Evolutionary conservation across 768 basidiomycete genomes (phyloP), one percentile per base, ranked within the genome.

Genomic region (Boletus sensibilis): DNA sequence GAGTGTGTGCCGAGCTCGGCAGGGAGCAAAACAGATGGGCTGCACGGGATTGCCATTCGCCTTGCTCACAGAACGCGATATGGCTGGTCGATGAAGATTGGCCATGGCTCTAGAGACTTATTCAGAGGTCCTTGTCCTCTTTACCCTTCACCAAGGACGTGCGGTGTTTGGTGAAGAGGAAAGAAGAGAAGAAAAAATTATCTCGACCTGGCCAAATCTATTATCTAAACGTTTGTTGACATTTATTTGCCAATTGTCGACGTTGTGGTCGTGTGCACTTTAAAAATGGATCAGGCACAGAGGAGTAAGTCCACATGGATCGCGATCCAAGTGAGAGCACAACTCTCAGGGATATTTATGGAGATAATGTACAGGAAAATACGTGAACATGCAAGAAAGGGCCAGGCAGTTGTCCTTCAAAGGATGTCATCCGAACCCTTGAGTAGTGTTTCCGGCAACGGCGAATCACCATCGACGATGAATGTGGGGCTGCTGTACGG

Each of bases 81-180:
- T 71, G 34, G 68, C 50, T 21, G 82, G 79, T 23, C 78, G 78
- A 37, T 72, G 68, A 29, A 71, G 68, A 45, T 63, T 47, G 23
- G 60, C 44, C 61, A 71, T 71, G 47, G 10, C 23, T 50, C 34
- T 48, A 37, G 25, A 31, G 29, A 52, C 23, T 43, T 41, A 46
- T 60, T 67, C 50, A 57, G 21, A 40, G 33, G 43, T 51, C 42
- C 55, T 46, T 65, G 68, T 76, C 75, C 74, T 80, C 80, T 79
- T 79, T 77, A 65, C 76, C 72, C 79, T 78, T 70, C 76, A 74
- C 75, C 76, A 66, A 70, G 65, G 65, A 59, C 56, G 59, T 53
- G 58, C 53, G 66, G 63, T 58, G 65, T 80, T 76, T 74, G 78
- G 79, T 82, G 79, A 76, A 80, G 74, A 75, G 60, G 75, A 75